Conservation (phyloP, 2,329 filamentous ascomycete genomes). For the Venturiaceae sp. region DNA sequence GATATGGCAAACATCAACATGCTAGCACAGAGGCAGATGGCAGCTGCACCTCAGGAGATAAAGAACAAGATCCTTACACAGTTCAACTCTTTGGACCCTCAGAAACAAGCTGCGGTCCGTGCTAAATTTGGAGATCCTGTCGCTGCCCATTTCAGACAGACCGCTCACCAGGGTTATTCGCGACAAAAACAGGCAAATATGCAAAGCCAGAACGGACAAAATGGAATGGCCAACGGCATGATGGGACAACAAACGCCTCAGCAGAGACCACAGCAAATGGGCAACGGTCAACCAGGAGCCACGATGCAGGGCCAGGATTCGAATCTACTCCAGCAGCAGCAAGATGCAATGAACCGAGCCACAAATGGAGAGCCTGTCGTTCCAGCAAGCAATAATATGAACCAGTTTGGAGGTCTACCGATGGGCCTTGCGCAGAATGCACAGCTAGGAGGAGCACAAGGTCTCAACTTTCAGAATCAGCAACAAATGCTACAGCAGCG, state of each 20-base stretch:
- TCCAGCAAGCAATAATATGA: conserved; percentile 47
- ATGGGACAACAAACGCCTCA: conserved; percentile 21
- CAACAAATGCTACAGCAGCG: conserved; percentile 25
- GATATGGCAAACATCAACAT: conserved; percentile 7
- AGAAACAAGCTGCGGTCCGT: background rate
- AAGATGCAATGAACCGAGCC: conserved; percentile 50
- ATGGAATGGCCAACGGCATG: conserved; percentile 11
- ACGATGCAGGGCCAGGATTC: conserved; percentile 25
- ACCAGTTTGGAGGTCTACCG: conserved; percentile 24
- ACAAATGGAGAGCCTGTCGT: conserved; percentile 55
- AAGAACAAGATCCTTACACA: conserved; percentile 10
- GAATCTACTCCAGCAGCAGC: conserved; percentile 51
- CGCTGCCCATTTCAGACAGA: background rate
- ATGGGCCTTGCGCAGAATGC: conserved; percentile 20
- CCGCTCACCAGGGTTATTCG: background rate
- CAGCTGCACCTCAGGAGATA: background rate
- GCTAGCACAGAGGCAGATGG: conserved; percentile 1
- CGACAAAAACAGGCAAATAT: background rate
- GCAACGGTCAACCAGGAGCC: conserved; percentile 23
- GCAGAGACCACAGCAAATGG: conserved; percentile 24
- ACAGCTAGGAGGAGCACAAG: conserved; percentile 25
- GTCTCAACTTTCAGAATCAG: conserved; percentile 18
- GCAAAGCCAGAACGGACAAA: background rate
- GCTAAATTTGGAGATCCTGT: conserved; percentile 1
- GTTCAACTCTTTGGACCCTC: background rate